A percentile compares a stretch with the other conserved stretches of the same genome.
Conservation (phyloP, 2,329 filamentous ascomycete species). For the Neospermospora avenae region DNA sequence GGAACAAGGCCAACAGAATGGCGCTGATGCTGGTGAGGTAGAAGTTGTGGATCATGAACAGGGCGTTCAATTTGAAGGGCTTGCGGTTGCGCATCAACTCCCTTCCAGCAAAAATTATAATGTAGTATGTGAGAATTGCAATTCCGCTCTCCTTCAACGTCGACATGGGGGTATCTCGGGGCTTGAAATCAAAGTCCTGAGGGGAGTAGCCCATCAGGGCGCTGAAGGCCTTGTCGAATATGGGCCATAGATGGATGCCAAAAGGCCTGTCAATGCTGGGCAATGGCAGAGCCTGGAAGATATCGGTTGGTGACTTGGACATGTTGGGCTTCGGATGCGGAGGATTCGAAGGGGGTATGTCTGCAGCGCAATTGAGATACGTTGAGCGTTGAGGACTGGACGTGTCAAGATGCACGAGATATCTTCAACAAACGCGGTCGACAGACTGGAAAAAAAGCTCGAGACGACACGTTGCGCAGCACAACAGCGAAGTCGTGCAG, state of each 20-base stretch:
- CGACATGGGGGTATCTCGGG: constrained; percentile 82
- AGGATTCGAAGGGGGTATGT: constrained; percentile 4
- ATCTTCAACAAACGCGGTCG: constrained; percentile 11
- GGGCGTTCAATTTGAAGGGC: constrained; percentile 79
- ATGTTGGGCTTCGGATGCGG: constrained; percentile 8
- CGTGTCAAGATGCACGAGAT: constrained; percentile 12
- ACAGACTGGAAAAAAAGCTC: constrained; percentile 8
- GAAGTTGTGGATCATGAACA: constrained; percentile 97
- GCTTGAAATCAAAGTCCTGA: constrained; percentile 80
- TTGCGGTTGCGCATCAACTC: constrained; percentile 86
- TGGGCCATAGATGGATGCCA: constrained; percentile 86
- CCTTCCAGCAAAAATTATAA: constrained; percentile 87
- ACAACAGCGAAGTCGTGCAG: constrained; percentile 13
- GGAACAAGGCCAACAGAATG: constrained; percentile 75
- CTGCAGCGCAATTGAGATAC: constrained; percentile 12
- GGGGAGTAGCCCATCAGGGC: constrained; percentile 75
- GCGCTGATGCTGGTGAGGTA: constrained; percentile 84
- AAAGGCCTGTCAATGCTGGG: constrained; percentile 91
- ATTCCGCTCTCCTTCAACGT: constrained; percentile 79
- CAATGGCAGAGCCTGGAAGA: constrained; percentile 54
- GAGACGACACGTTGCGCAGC: constrained; percentile 18
- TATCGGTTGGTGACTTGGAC: constrained; percentile 23
- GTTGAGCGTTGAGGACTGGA: background rate
- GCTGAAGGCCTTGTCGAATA: constrained; percentile 86
- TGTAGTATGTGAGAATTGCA: constrained; percentile 85